A percentile compares a stretch with the other conserved stretches of the same genome.
Evolutionary conservation across 2,329 filamentous ascomycete species (phyloP).

Genomic region (Pseudogymnoascus sp.): DNA sequence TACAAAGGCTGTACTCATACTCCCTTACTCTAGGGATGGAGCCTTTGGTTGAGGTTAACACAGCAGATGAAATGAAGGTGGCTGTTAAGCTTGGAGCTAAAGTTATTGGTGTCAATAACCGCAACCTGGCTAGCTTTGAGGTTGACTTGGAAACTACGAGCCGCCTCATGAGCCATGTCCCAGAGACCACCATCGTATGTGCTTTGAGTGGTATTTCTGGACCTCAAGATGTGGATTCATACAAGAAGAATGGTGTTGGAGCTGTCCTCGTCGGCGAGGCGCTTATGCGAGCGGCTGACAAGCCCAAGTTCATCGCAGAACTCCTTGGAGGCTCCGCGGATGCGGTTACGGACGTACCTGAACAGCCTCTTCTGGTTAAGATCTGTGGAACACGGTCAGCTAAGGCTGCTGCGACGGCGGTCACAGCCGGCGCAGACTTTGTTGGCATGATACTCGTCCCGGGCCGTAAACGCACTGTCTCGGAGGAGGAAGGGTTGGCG

Average conservation of each 20-base stretch:
- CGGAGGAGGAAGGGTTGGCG: slow-evolving; percentile 66
- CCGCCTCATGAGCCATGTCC: slow-evolving; percentile 78
- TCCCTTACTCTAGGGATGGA: slow-evolving; percentile 91
- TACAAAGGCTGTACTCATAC: slow-evolving; percentile 78
- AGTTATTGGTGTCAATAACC: slow-evolving; percentile 95
- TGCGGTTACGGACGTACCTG: slow-evolving; percentile 26
- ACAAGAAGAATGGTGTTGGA: slow-evolving; percentile 81
- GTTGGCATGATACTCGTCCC: slow-evolving; percentile 89
- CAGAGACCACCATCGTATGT: slow-evolving; percentile 78
- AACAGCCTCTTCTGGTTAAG: slow-evolving; percentile 63
- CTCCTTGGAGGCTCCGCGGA: slow-evolving; percentile 56
- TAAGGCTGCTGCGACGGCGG: slow-evolving; percentile 71
- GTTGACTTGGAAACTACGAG: slow-evolving; percentile 91
- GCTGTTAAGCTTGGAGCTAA: slow-evolving; percentile 81
- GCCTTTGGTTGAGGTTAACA: slow-evolving; percentile 94
- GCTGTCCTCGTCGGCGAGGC: slow-evolving; percentile 93
- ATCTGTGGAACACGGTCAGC: slow-evolving; percentile 86
- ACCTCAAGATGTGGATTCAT: slow-evolving; percentile 78
- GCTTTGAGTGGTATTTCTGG: slow-evolving; percentile 91
- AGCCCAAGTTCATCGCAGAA: slow-evolving; percentile 72
- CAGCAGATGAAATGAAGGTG: slow-evolving; percentile 80
- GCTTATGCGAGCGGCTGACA: slow-evolving; percentile 84
- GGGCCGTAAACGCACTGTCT: slow-evolving; percentile 70
- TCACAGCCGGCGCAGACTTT: slow-evolving; percentile 81
- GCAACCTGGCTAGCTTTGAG: slow-evolving; percentile 92